Evolutionary conservation across 805 yeast genomes (phyloP).

Genomic region (Pichia scutulata): DNA sequence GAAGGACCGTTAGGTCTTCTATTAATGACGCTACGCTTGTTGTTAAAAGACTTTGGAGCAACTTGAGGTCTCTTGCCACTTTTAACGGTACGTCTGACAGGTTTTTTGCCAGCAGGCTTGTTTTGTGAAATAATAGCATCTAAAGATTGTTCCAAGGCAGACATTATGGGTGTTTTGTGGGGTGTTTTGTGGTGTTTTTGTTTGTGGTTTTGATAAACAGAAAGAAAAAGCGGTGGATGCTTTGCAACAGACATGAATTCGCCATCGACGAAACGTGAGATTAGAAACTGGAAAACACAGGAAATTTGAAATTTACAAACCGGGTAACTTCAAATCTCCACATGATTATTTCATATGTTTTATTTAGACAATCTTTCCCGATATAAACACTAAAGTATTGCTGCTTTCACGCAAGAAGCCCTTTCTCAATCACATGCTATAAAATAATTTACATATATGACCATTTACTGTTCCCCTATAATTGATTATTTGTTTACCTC

Average conservation of each 20-base stretch:
- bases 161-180: constrained; percentile 36
- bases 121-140: constrained; percentile 82
- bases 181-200: background rate
- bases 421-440: too few species aligned
- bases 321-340: background rate
- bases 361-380: background rate
- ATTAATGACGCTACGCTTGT: background rate
- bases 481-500: constrained; percentile 44
- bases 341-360: too few species aligned
- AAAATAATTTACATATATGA: background rate
- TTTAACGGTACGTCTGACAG: constrained; percentile 13
- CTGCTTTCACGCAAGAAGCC: too few species aligned
- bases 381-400: too few species aligned
- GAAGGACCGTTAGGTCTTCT: constrained; percentile 22
- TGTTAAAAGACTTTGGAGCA: constrained; percentile 21
- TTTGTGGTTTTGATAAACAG: background rate
- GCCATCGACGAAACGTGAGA: background rate
- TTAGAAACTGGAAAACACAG: background rate
- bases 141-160: constrained; percentile 85
- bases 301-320: background rate
- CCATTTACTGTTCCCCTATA: background rate
- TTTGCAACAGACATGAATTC: background rate
- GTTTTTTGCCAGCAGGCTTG: constrained; percentile 14
- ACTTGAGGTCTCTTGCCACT: constrained; percentile 18
- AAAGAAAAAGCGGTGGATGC: background rate